Base-by-base conservation (phyloP, 2,329 filamentous ascomycete species). In the Ascochyta pisi region DNA sequence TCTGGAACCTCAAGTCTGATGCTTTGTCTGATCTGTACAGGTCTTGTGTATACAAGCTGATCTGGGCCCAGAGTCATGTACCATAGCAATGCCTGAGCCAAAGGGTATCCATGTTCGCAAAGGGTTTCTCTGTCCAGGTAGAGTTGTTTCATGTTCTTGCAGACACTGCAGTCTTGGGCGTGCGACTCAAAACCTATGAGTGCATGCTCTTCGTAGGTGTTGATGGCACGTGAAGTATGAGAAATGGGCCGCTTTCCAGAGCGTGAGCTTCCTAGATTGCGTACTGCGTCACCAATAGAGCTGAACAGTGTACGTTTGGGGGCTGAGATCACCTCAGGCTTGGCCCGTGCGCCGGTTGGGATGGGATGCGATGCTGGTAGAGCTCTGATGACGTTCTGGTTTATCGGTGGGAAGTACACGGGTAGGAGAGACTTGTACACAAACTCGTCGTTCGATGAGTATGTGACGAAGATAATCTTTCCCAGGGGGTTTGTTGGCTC, bases 361-460 rank as follows among this genome's bases (percentile, higher is more conserved):
- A 22, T 38, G 15, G 35, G 53, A 4, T 51, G 52, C 4, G 24
- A 31, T 8, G 43, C 27, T 16, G 59, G 50, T n/a, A 58, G 27
- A 1, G 53, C 56, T 51, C 55, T 52, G 52, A 61, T 42, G 39
- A 61, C 24, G 15, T 62, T 62, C 37, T 58, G 9, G 6, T 66
- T 59, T 1, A 61, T 27, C 10, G 69, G 65, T 13, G 72, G 72
- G 29, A 75, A 74, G 57, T 69, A 73, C 0, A 70, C 42, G 2
- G 70, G 72, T 13, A 75, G 34, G 12, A 74, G 55, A 22, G 63
- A 64, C 42, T 67, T 72, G 60, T 75, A 76, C 2, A 70, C 55
- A 22, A 63, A 59, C 35, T 74, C 69, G 31, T 74, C 69, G 23
- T 61, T 70, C 0, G 66, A 68, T 8, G 65, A 66, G 24, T 64